Conservation (phyloP, 352 stramenopile species). For the Blastocystis sp. region DNA sequence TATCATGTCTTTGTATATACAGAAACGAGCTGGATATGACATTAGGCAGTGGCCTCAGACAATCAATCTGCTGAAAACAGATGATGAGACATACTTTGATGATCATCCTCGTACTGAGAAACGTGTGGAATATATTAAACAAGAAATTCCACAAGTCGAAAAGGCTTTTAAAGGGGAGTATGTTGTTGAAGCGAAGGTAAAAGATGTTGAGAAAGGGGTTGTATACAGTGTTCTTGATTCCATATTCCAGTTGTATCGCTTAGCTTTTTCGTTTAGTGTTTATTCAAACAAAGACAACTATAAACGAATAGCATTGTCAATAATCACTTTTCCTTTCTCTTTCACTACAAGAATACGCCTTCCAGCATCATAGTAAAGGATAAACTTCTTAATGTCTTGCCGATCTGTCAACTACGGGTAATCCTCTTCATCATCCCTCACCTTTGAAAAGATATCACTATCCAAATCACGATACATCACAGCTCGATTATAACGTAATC, state of each 20-base stretch:
- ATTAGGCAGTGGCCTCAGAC: not conserved
- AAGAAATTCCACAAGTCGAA: constrained; percentile 1
- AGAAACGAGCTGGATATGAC: constrained; percentile 22
- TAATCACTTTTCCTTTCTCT: not conserved
- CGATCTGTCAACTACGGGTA: not conserved
- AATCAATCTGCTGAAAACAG: not conserved
- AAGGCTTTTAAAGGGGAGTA: constrained; percentile 5
- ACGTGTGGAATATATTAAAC: constrained; percentile 2
- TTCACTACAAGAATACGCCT: not conserved
- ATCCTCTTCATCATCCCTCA: not conserved
- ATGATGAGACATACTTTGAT: constrained; percentile 1
- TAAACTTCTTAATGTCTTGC: not conserved
- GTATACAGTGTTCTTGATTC: constrained; percentile 1
- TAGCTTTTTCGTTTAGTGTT: not conserved
- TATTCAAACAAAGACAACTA: not conserved
- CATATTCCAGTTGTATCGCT: not conserved
- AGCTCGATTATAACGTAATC: not conserved
- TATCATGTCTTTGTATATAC: not conserved
- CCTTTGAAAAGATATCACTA: constrained; percentile 13
- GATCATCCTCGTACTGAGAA: constrained; percentile 4
- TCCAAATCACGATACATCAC: constrained; percentile 34
- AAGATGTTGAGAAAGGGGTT: not conserved
- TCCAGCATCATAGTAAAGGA: not conserved
- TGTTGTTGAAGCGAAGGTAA: not conserved
- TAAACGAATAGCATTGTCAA: not conserved